Evolutionary conservation across 2,329 filamentous ascomycete species (phyloP), one percentile per base, ranked within the genome.

Genomic region (Aspergillus sp.): DNA sequence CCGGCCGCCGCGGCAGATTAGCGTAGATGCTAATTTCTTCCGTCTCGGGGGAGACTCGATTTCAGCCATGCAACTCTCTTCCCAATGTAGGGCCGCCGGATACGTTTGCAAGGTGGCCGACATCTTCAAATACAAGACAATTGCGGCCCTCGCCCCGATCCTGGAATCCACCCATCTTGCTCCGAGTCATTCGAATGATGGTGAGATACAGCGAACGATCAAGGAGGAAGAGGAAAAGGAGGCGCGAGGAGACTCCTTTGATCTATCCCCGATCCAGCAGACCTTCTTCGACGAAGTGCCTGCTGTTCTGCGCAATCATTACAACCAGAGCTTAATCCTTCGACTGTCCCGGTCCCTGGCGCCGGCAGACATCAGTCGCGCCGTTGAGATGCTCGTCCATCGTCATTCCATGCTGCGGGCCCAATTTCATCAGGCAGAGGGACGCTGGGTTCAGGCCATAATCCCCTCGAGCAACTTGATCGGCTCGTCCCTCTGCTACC

Each of bases 371-470:
- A 32, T 35, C 4, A n/a, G 2, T n/a, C 6, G n/a, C 4, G 38
- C 38, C 2, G 38, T 27, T 7, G 6, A 45, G n/a, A 29, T 42
- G 6, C 29, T 54, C 9, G 38, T 48, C 7, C 8, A n/a, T 4
- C 48, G 42, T 3, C 54, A 57, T 35, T 30, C 43, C 8, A 55
- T 57, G 54, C 46, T 57, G 4, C 46, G 52, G 4, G 51, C 54
- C 2, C 49, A 51, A 12, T 57, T 55, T 33, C 28, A 29, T 2
- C 6, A 8, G 4, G 29, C 34, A 28, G 12, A 29, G 9, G 39
- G 41, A 8, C 8, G 30, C 4, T 54, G 50, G 50, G 12, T 35
- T 1, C 51, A 55, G 30, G 12, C 3, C 1, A 44, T 27, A 7
- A 36, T 7, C 26, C 30, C 7, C 26, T 6, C 5, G 8, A 12